phyloP scores from a whole-genome alignment of 2,329 filamentous ascomycete species.

The Aureobasidium sp. region DNA sequence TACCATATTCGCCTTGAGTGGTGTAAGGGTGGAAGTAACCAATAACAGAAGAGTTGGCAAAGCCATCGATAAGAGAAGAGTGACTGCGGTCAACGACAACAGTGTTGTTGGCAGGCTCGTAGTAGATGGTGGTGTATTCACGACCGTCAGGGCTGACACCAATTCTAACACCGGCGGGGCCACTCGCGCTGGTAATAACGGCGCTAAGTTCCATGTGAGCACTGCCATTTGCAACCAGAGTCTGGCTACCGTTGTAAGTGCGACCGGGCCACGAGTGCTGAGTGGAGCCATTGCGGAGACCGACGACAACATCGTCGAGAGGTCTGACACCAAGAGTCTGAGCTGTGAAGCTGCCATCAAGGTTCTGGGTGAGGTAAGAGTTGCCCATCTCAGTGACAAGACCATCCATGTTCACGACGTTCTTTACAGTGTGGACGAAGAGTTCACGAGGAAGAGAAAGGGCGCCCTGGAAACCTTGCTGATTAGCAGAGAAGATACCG shows the following conservation, averaged over 20 bases:
- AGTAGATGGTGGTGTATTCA: conserved; percentile 38
- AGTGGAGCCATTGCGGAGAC: conserved; percentile 26
- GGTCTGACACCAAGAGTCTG: conserved; percentile 37
- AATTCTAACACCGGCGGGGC: conserved; percentile 34
- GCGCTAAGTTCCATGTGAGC: conserved; percentile 35
- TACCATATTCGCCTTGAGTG: conserved; percentile 16
- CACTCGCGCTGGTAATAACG: conserved; percentile 29
- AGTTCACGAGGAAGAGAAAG: conserved; percentile 37
- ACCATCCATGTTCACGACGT: conserved; percentile 29
- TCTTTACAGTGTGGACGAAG: conserved; percentile 35
- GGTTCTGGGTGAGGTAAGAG: conserved; percentile 24
- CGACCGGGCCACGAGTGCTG: conserved; percentile 18
- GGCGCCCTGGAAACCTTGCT: conserved; percentile 37
- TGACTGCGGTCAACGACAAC: conserved; percentile 36
- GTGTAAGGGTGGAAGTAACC: conserved; percentile 40
- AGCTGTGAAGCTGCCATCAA: conserved; percentile 29
- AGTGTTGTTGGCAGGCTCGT: conserved; percentile 37
- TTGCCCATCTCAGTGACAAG: conserved; percentile 27
- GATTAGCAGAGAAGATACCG: conserved; percentile 30
- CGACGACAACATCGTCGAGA: conserved; percentile 35
- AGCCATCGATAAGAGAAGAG: conserved; percentile 34
- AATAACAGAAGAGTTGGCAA: conserved; percentile 35
- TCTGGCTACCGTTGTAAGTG: conserved; percentile 21
- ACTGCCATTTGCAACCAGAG: conserved; percentile 21
- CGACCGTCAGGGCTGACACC: conserved; percentile 33